Base-by-base conservation (phyloP, 768 basidiomycete genomes). In the Leccinum obscurum region DNA sequence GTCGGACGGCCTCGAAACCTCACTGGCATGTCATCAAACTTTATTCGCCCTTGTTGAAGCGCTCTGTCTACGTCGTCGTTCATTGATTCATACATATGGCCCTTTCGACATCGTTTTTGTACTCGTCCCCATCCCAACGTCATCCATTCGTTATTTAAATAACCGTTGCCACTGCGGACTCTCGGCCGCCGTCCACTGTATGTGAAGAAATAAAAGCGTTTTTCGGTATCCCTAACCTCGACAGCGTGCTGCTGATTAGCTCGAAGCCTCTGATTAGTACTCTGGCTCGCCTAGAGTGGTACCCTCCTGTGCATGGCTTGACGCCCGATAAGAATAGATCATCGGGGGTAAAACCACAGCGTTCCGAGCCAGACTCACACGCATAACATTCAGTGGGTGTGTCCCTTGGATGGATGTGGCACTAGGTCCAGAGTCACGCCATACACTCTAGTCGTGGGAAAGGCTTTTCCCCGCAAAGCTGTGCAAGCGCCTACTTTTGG, bases 381-480 rank as follows among this genome's bases (percentile, higher is more conserved):
- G 30, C 30, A 10, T 32, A 32, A 32, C 30, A 32, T 32, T 32
- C 9, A 32, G 30, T 32, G 30, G 30, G 30, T 32, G 30, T 10
- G 30, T 30, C 30, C 30, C 30, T 30, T 30, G 30, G 30, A 10
- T 30, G 30, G 24, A 26, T 26, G 26, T 32, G 30, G 28, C 28
- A 30, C 28, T 30, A 30, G 28, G 28, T 30, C 28, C 28, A 30
- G 28, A 30, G 28, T 30, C 28, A 30, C 28, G 28, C 28, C 28
- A 28, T 28, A 28, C 28, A 30, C 28, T 30, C 28, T 0, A 32
- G 32, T 15, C 37, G 37, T 17, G 15, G 37, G 15, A 39, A 39
- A 17, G 37, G 15, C 3, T 39, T n/a, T 51, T 26, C 50, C 60
- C 59, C 60, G 7, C 59, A 61, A 54, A 61, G 59, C 59, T 54